These are phyloP conservation scores for Pyronema omphalodes DNA, from an alignment of 495 filamentous ascomycete species.

Conservation along the genomic window DNA sequence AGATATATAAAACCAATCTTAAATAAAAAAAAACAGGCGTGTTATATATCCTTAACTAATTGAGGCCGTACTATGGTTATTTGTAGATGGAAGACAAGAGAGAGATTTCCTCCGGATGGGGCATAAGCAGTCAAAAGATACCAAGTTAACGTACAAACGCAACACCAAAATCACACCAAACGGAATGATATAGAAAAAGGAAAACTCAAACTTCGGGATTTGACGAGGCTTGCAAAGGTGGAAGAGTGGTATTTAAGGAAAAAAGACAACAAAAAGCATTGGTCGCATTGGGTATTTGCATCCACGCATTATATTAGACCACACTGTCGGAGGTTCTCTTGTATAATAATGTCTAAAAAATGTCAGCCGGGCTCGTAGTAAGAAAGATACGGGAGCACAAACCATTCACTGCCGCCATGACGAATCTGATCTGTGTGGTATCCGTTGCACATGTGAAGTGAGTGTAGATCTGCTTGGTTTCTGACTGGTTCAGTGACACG, in stretches of 20 bases:
- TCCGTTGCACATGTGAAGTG: slow-evolving; percentile 98
- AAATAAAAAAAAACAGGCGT: too few relatives aligned
- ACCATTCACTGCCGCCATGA: slow-evolving; percentile 99
- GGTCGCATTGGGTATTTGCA: slow-evolving; percentile 1
- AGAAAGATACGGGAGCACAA: slow-evolving; percentile 24
- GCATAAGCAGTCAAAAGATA: slow-evolving; percentile 2
- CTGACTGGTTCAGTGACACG: slow-evolving; percentile 91
- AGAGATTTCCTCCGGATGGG: too few relatives aligned
- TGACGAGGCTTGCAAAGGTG: not conserved
- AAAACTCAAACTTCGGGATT: slow-evolving; percentile 7
- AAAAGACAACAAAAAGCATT: slow-evolving; percentile 5
- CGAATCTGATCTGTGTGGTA: slow-evolving; percentile 95
- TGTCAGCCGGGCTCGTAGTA: slow-evolving; percentile 13
- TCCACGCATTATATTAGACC: slow-evolving; percentile 66
- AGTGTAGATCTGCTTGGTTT: slow-evolving; percentile 99
- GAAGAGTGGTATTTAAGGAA: slow-evolving; percentile 15
- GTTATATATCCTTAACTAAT: too few relatives aligned
- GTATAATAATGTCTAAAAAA: slow-evolving; percentile 86
- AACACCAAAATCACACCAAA: slow-evolving; percentile 5
- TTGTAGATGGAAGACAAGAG: too few relatives aligned
- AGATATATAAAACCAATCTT: too few relatives aligned
- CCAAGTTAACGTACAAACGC: not conserved
- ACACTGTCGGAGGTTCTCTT: slow-evolving; percentile 95
- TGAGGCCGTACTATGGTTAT: too few relatives aligned
- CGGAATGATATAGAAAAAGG: slow-evolving; percentile 2